phyloP scores from a whole-genome alignment of 2,329 filamentous ascomycete genomes.

The Aspergillus sp. region DNA sequence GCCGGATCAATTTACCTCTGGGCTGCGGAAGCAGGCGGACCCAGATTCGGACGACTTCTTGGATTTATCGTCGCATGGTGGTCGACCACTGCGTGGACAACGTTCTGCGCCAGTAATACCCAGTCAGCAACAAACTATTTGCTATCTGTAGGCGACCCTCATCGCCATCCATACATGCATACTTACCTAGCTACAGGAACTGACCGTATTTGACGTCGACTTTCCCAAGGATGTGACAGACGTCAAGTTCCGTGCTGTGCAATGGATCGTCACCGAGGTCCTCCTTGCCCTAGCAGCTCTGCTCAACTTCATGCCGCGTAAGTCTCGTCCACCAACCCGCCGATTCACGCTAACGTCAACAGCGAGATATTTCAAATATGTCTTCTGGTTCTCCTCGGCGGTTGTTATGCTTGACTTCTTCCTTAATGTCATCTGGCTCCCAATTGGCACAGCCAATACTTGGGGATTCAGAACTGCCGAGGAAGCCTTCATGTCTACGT shows the following conservation, averaged over 20 bases:
- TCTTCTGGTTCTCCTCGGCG: slow-evolving; percentile 26
- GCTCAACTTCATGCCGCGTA: slow-evolving; percentile 53
- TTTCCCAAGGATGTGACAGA: slow-evolving; percentile 54
- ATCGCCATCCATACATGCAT: background rate
- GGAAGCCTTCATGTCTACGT: slow-evolving; percentile 61
- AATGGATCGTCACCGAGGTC: slow-evolving; percentile 59
- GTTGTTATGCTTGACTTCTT: slow-evolving; percentile 59
- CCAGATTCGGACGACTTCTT: slow-evolving; percentile 55
- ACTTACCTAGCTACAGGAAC: slow-evolving; percentile 43
- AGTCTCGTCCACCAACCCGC: slow-evolving; percentile 13
- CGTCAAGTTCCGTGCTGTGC: slow-evolving; percentile 60
- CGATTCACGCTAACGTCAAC: background rate
- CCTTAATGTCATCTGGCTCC: slow-evolving; percentile 62
- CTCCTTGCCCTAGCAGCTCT: slow-evolving; percentile 52
- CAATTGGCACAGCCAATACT: slow-evolving; percentile 56
- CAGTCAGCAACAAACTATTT: slow-evolving; percentile 54
- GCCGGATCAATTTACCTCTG: slow-evolving; percentile 62
- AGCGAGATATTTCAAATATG: slow-evolving; percentile 48
- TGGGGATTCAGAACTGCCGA: slow-evolving; percentile 59
- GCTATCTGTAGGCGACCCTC: slow-evolving; percentile 44
- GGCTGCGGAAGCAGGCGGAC: slow-evolving; percentile 61
- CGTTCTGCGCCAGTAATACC: slow-evolving; percentile 56
- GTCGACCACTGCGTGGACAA: slow-evolving; percentile 64
- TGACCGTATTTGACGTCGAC: slow-evolving; percentile 56
- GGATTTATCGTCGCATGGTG: slow-evolving; percentile 66